Conservation (phyloP, 2,329 filamentous ascomycete species). For the Colletotrichum trifolii region DNA sequence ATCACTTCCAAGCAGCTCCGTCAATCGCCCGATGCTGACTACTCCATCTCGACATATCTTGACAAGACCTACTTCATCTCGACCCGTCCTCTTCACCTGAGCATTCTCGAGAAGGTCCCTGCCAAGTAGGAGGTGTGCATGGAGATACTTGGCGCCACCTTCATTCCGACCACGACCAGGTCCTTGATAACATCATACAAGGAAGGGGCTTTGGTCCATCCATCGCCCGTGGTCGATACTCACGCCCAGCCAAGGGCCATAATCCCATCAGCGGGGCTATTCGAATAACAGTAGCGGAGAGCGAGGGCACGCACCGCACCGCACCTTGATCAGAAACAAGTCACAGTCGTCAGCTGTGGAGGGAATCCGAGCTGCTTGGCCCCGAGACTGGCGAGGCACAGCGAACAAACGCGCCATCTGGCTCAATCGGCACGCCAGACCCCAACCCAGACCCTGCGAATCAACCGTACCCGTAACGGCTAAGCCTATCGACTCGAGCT, state of each 20-base stretch:
- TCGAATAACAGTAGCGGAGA: constrained; percentile 1
- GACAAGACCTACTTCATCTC: too few relatives aligned
- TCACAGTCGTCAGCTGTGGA: constrained; percentile 1
- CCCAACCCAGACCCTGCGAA: constrained; percentile 1
- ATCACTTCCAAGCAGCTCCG: too few relatives aligned
- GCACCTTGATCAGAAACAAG: background rate
- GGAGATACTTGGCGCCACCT: constrained; percentile 2
- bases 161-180: background rate
- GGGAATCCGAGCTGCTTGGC: background rate
- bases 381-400: background rate
- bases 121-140: background rate
- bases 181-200: constrained; percentile 1
- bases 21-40: too few relatives aligned
- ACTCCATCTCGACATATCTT: too few relatives aligned
- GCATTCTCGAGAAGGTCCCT: too few relatives aligned
- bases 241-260: background rate
- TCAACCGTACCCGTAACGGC: constrained; percentile 15
- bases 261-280: background rate
- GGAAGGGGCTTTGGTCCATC: constrained; percentile 4
- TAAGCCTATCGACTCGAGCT: constrained; percentile 17
- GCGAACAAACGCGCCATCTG: constrained; percentile 24
- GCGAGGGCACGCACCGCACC: background rate
- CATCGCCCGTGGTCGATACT: background rate
- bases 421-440: constrained; percentile 30
- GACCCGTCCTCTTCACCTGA: too few relatives aligned